Percentiles rank a stretch among this genome's conserved stretches.
Conservation (phyloP, 768 basidiomycete genomes). For the Phlebiopsis flavidoalba region DNA sequence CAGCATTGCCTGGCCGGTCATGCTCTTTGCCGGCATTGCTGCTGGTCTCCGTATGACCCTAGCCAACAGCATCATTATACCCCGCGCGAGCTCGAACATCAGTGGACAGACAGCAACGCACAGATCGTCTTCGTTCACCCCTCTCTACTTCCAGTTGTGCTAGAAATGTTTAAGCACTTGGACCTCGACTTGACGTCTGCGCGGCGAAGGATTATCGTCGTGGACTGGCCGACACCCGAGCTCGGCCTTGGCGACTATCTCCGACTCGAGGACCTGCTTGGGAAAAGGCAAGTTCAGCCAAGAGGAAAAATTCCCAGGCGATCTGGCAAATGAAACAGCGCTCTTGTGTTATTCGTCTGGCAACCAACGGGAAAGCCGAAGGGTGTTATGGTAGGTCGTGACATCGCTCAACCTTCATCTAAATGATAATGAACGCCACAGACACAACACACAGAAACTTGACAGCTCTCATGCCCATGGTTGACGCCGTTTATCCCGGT, state of each 20-base stretch:
- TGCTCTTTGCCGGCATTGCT: constrained; percentile 45
- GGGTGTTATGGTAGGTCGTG: constrained; percentile 41
- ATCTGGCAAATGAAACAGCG: constrained; percentile 50
- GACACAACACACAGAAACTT: constrained; percentile 70
- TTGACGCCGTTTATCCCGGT: constrained; percentile 38
- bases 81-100: constrained; percentile 61
- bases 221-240: constrained; percentile 25
- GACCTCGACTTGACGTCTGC: constrained; percentile 45
- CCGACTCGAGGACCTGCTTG: constrained; percentile 45
- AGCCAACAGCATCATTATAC: constrained; percentile 72
- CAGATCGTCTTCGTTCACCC: constrained; percentile 61
- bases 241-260: constrained; percentile 29
- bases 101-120: constrained; percentile 65
- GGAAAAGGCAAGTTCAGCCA: constrained; percentile 39
- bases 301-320: constrained; percentile 54
- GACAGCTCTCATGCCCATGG: constrained; percentile 50
- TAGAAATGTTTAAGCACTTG: constrained; percentile 48
- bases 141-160: constrained; percentile 48
- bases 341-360: constrained; percentile 65
- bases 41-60: constrained; percentile 67
- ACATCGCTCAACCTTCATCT: not conserved
- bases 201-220: constrained; percentile 50
- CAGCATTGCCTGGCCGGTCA: constrained; percentile 49
- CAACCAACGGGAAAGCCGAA: constrained; percentile 79
- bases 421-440: not conserved